These are phyloP conservation scores for Ceraceosorus bombacis DNA, from an alignment of 1,284 basidiomycete genomes.

Conservation along the genomic window DNA sequence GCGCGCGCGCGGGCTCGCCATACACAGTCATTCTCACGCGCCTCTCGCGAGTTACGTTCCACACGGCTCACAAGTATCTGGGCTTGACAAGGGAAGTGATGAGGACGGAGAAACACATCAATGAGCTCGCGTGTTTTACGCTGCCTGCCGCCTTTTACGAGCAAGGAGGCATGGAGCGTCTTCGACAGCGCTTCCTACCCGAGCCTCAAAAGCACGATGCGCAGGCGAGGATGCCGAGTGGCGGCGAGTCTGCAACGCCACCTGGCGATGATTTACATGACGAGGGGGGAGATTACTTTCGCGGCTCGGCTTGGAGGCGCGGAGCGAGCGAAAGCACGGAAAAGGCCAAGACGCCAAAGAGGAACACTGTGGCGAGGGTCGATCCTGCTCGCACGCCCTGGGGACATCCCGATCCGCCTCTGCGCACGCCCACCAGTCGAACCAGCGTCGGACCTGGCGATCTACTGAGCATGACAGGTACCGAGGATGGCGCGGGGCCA, in stretches of 20 bases:
- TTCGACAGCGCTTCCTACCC: slow-evolving; percentile 67
- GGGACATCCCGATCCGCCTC: slow-evolving; percentile 38
- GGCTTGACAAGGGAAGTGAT: slow-evolving; percentile 91
- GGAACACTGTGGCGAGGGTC: neutral
- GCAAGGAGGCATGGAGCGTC: slow-evolving; percentile 78
- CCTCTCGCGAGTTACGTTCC: slow-evolving; percentile 92
- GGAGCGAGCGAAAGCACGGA: neutral
- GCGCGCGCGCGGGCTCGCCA: too few relatives aligned
- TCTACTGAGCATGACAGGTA: slow-evolving; percentile 52
- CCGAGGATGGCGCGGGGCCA: slow-evolving; percentile 9
- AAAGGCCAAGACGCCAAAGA: too few relatives aligned
- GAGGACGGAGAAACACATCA: slow-evolving; percentile 90
- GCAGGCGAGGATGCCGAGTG: neutral
- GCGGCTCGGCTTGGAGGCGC: neutral
- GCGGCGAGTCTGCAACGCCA: neutral
- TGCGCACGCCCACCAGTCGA: slow-evolving; percentile 33
- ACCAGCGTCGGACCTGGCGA: slow-evolving; percentile 52
- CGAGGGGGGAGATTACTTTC: slow-evolving; percentile 7
- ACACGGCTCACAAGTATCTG: slow-evolving; percentile 87
- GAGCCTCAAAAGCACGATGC: slow-evolving; percentile 15
- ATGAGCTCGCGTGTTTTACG: slow-evolving; percentile 90
- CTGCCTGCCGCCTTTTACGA: slow-evolving; percentile 85
- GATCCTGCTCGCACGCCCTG: slow-evolving; percentile 26
- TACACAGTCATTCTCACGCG: slow-evolving; percentile 74
- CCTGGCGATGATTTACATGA: neutral